phyloP scores from a whole-genome alignment of 805 yeast species.

The Kazachstania bromeliacearum region DNA sequence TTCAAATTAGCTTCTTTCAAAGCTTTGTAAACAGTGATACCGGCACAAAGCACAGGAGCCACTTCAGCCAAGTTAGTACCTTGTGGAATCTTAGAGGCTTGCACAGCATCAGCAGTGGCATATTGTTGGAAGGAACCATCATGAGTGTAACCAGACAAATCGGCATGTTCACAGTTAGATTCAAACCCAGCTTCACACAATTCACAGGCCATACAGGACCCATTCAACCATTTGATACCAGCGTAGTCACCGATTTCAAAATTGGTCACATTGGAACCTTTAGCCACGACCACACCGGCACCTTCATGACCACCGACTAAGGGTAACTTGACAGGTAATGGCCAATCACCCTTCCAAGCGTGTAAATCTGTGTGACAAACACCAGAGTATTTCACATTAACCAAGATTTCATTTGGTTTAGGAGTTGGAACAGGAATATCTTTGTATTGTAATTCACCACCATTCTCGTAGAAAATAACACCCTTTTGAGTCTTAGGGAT shows the following conservation, averaged over 20 bases:
- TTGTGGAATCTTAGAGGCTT: constrained; percentile 71
- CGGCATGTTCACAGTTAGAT: constrained; percentile 43
- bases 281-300: constrained; percentile 54
- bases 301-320: constrained; percentile 64
- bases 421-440: constrained; percentile 52
- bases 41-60: constrained; percentile 57
- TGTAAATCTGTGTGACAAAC: constrained; percentile 60
- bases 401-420: constrained; percentile 45
- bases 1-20: constrained; percentile 40
- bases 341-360: constrained; percentile 66
- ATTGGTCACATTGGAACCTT: constrained; percentile 46
- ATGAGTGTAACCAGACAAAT: constrained; percentile 46
- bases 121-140: constrained; percentile 81
- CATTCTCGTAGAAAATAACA: constrained; percentile 40
- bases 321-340: constrained; percentile 46
- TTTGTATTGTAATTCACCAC: constrained; percentile 40
- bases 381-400: constrained; percentile 55
- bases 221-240: constrained; percentile 57
- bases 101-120: constrained; percentile 78
- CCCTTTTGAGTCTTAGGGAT: constrained; percentile 46
- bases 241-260: constrained; percentile 53
- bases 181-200: constrained; percentile 44
- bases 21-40: constrained; percentile 55
- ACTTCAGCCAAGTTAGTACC: constrained; percentile 63
- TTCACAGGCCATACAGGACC: constrained; percentile 54